Conservation (phyloP, 179 eudicot genomes). For the Carnegiea gigantea region DNA sequence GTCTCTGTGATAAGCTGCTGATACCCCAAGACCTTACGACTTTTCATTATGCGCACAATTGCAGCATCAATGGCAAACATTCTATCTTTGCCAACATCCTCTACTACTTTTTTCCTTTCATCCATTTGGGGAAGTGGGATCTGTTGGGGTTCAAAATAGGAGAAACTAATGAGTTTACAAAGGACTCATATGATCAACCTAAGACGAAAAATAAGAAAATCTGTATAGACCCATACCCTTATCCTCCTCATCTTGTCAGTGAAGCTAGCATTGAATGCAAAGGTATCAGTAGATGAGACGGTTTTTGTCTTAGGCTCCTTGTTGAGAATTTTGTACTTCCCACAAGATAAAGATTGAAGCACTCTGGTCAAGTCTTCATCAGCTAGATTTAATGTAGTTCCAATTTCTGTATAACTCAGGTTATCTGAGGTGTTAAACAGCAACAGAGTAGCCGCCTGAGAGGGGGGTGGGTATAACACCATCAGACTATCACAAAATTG, state of each 20-base stretch:
- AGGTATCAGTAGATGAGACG: slow-evolving; percentile 44
- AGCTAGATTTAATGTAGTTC: slow-evolving; percentile 47
- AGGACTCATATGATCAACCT: not conserved
- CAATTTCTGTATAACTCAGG: slow-evolving; percentile 53
- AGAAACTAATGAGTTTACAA: slow-evolving; percentile 1
- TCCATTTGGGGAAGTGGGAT: slow-evolving; percentile 67
- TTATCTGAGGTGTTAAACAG: slow-evolving; percentile 57
- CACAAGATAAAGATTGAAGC: slow-evolving; percentile 60
- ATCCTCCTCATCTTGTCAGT: slow-evolving; percentile 67
- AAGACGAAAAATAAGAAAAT: not conserved
- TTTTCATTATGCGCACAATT: slow-evolving; percentile 64
- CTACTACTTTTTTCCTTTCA: slow-evolving; percentile 60
- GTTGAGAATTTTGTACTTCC: slow-evolving; percentile 50
- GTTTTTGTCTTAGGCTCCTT: slow-evolving; percentile 45
- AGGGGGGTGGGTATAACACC: not conserved
- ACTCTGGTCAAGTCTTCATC: slow-evolving; percentile 57
- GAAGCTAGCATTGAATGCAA: slow-evolving; percentile 51
- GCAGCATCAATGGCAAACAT: slow-evolving; percentile 70
- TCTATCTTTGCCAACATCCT: slow-evolving; percentile 70
- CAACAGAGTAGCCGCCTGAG: slow-evolving; percentile 59
- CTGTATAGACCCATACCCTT: slow-evolving; percentile 31
- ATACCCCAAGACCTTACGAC: slow-evolving; percentile 54
- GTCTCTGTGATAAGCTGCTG: slow-evolving; percentile 64
- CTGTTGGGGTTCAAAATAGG: slow-evolving; percentile 24
- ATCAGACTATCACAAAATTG: not conserved